Evolutionary conservation across 495 filamentous ascomycete genomes (phyloP).

Genomic region (Penicillium lividum): DNA sequence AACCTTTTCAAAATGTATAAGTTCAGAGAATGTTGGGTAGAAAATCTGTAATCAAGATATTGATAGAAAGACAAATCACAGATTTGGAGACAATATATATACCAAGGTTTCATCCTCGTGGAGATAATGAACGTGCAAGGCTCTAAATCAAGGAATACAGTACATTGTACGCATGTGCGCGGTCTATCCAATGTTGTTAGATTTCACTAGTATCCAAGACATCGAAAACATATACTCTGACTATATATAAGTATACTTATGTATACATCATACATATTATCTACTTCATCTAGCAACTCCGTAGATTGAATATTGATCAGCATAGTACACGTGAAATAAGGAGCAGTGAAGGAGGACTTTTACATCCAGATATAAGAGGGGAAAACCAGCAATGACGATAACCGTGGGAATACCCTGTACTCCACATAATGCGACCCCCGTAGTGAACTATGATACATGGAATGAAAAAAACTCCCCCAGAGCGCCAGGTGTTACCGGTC

Average conservation of each 20-base stretch:
- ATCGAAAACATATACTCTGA: too few species aligned
- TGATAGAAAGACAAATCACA: too few species aligned
- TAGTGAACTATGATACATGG: conserved; percentile 18
- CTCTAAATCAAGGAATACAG: not conserved
- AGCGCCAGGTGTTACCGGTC: conserved; percentile 16
- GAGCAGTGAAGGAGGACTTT: not conserved
- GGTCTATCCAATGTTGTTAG: too few species aligned
- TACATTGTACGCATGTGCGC: too few species aligned
- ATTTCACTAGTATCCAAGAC: too few species aligned
- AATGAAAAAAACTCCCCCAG: not conserved
- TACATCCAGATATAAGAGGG: not conserved
- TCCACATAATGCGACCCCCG: conserved; percentile 8
- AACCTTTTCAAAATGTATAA: too few species aligned
- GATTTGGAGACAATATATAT: not conserved
- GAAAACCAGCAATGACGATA: not conserved
- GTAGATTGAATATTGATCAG: not conserved
- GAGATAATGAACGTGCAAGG: not conserved
- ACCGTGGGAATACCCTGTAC: not conserved
- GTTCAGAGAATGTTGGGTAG: too few species aligned
- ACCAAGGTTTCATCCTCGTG: not conserved
- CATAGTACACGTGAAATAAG: not conserved
- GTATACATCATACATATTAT: too few species aligned
- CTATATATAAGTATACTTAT: too few species aligned
- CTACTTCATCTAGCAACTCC: too few species aligned
- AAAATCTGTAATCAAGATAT: too few species aligned